phyloP scores from a whole-genome alignment of 345 rosid genomes.

The Bruguiera gymnorhiza region DNA sequence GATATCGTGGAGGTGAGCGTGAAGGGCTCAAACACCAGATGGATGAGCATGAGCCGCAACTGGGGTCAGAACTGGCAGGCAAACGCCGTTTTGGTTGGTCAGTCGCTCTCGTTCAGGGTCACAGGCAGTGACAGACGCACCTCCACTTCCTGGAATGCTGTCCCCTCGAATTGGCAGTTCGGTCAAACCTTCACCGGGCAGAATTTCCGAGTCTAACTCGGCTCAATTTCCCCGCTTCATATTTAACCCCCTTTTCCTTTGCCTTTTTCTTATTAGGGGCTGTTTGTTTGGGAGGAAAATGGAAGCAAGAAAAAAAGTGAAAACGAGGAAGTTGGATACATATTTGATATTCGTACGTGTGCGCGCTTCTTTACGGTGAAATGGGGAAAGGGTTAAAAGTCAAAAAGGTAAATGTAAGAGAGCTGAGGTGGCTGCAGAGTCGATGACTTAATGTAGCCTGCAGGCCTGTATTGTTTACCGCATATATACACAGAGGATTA shows the following conservation, averaged over 20 bases:
- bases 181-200: slow-evolving; percentile 77
- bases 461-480: not conserved
- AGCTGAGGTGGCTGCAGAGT: slow-evolving; percentile 20
- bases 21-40: slow-evolving; percentile 53
- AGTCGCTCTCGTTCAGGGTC: slow-evolving; percentile 71
- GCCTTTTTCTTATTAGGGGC: not conserved
- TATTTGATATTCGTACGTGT: not conserved
- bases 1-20: slow-evolving; percentile 52
- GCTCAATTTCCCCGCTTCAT: slow-evolving; percentile 1
- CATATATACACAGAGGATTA: slow-evolving; percentile 1
- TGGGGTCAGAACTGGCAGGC: slow-evolving; percentile 83
- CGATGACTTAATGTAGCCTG: slow-evolving; percentile 16
- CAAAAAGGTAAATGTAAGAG: not conserved
- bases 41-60: slow-evolving; percentile 60
- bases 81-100: slow-evolving; percentile 53
- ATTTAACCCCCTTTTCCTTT: not conserved
- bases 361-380: not conserved
- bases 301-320: not conserved
- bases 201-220: slow-evolving; percentile 54
- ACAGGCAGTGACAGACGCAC: slow-evolving; percentile 60
- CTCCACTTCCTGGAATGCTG: slow-evolving; percentile 73
- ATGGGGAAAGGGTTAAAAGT: not conserved
- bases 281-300: not conserved
- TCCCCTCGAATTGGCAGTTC: slow-evolving; percentile 65
- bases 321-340: not conserved